Evolutionary conservation across 2,329 filamentous ascomycete species (phyloP), one percentile per base, ranked within the genome.

Genomic region (Ophiocordyceps camponoti-leonardi): DNA sequence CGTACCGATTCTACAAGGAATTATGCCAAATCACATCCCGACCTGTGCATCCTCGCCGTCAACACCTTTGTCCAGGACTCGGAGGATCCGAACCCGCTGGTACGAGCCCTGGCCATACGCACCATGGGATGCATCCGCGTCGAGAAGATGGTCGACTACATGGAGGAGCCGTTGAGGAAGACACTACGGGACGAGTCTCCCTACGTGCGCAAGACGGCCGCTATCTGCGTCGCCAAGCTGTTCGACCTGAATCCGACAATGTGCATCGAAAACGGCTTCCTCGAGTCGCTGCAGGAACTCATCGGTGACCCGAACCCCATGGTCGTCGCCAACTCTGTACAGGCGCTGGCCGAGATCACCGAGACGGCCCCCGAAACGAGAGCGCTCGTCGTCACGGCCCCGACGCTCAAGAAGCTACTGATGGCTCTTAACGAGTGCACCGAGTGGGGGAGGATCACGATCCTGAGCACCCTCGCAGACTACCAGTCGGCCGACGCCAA

Each of bases 31-130:
- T 94, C 90, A 53, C 92, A 98, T 66, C 92, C 92, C 30, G 92
- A 98, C 61, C 79, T 98, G 33, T 98, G 92, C 63, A 98, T 98
- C 66, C 79, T 98, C 54, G 92, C 92, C 53, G 92, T 98, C 59
- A 98, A 98, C 62, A 98, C 92, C 14, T 98, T 98, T 58, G 92
- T 96, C 6, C 92, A 93, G 81, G 92, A 98, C 61, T 87, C 96
- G 80, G 83, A 90, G 60, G 90, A 96, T 58, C 72, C 75, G 31
- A 98, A 94, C 57, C 92, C 92, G 1, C 71, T 98, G 1, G 88
- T 96, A 39, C 81, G 92, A 58, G 92, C 92, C 6, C 75, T 98
- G 28, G 86, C 92, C 19, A 69, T 98, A 33, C 83, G 92, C 49
- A 98, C 92, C 46, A 92, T 98, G 68, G 95, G 92, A 12, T 98